These are phyloP conservation scores for Penicillium alfredii DNA, from an alignment of 495 filamentous ascomycete genomes.

Conservation along the genomic window DNA sequence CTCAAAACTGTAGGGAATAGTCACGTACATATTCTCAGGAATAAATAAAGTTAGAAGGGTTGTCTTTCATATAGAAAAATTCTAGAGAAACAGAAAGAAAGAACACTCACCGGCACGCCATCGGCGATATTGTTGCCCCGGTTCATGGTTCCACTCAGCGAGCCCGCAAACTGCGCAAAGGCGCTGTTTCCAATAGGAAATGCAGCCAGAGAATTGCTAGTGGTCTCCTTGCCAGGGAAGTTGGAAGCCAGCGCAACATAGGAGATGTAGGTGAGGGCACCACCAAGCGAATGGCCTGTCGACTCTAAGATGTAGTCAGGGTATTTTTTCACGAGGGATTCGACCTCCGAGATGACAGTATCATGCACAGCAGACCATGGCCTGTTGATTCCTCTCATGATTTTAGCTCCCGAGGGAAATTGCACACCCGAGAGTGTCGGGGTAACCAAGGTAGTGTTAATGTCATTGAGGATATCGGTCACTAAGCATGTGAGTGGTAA, in stretches of 20 bases:
- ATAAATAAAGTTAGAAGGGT: slow-evolving; percentile 6
- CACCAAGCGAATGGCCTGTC: slow-evolving; percentile 31
- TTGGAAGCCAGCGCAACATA: slow-evolving; percentile 30
- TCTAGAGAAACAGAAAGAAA: not conserved
- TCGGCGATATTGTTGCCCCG: slow-evolving; percentile 27
- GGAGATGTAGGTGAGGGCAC: slow-evolving; percentile 29
- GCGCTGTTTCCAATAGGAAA: slow-evolving; percentile 32
- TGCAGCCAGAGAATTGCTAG: slow-evolving; percentile 30
- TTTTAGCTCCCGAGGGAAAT: slow-evolving; percentile 25
- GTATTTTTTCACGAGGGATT: slow-evolving; percentile 20
- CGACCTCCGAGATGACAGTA: slow-evolving; percentile 26
- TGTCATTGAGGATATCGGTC: slow-evolving; percentile 30
- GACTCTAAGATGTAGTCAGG: slow-evolving; percentile 29
- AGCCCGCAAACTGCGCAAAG: slow-evolving; percentile 24
- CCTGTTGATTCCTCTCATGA: slow-evolving; percentile 25
- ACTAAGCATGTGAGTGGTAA: slow-evolving; percentile 5
- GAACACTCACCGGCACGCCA: slow-evolving; percentile 25
- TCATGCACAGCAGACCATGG: slow-evolving; percentile 30
- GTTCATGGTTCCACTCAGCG: slow-evolving; percentile 23
- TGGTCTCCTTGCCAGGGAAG: slow-evolving; percentile 26
- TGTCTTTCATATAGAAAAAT: no score
- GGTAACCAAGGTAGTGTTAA: slow-evolving; percentile 30
- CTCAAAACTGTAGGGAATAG: slow-evolving; percentile 17
- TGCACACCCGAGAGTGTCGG: slow-evolving; percentile 23
- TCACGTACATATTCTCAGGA: slow-evolving; percentile 31